phyloP scores from a whole-genome alignment of 2,329 filamentous ascomycete species.

The Venturia effusa region DNA sequence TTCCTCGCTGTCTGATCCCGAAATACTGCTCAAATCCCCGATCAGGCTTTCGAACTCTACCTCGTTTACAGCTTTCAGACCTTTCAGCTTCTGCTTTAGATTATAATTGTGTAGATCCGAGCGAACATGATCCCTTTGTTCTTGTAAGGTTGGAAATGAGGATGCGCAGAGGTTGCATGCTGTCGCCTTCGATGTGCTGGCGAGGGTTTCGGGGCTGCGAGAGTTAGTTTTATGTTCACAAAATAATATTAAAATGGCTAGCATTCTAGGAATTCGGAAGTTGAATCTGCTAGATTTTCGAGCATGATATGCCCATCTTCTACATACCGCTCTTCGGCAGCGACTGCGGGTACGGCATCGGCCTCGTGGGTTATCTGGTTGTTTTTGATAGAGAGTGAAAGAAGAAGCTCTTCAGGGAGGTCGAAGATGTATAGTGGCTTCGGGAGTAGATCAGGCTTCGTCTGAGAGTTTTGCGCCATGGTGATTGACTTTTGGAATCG shows the following conservation, averaged over 20 bases:
- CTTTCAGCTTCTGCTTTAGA: constrained; percentile 78
- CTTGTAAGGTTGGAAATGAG: constrained; percentile 59
- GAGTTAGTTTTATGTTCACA: neutral
- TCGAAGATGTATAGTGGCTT: constrained; percentile 53
- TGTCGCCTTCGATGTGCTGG: constrained; percentile 46
- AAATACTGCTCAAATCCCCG: constrained; percentile 75
- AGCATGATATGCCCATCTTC: constrained; percentile 13
- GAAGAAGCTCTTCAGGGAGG: constrained; percentile 62
- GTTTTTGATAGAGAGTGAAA: constrained; percentile 50
- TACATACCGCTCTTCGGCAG: constrained; percentile 14
- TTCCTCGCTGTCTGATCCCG: constrained; percentile 68
- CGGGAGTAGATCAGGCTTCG: constrained; percentile 19
- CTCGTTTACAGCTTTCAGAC: constrained; percentile 61
- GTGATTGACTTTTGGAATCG: too few relatives aligned
- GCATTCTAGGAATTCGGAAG: neutral
- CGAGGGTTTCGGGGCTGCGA: constrained; percentile 8
- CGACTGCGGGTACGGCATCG: constrained; percentile 25
- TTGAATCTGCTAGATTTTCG: neutral
- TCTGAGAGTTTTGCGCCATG: neutral
- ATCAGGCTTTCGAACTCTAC: constrained; percentile 77
- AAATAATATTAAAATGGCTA: neutral
- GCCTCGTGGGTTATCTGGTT: constrained; percentile 17
- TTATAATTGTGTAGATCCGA: constrained; percentile 94
- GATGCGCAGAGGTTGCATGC: constrained; percentile 73
- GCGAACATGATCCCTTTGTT: constrained; percentile 76